Evolutionary conservation across 2,329 filamentous ascomycete genomes (phyloP).

Genomic region (Diplodia corticola): DNA sequence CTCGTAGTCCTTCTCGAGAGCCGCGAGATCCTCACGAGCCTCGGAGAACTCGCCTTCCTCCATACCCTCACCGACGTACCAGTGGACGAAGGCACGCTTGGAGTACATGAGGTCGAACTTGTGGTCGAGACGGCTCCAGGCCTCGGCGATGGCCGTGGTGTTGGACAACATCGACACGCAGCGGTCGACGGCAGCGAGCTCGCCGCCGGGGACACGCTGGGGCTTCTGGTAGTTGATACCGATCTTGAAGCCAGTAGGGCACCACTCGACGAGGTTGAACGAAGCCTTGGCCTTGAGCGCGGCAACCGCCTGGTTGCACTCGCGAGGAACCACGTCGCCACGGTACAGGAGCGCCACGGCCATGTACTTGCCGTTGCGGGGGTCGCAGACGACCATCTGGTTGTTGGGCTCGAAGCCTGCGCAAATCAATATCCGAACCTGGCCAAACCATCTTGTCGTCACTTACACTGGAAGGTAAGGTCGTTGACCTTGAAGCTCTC

Average conservation of each 20-base stretch:
- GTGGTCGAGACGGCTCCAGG: conserved; percentile 91
- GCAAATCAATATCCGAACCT: conserved; percentile 69
- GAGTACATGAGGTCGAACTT: conserved; percentile 99
- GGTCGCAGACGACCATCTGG: conserved; percentile 99
- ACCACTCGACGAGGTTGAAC: conserved; percentile 99
- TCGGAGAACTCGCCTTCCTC: conserved; percentile 99
- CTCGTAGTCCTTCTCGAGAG: conserved; percentile 97
- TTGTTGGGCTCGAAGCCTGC: conserved; percentile 99
- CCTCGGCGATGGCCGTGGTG: conserved; percentile 97
- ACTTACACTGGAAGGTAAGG: conserved; percentile 70
- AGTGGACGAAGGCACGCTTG: conserved; percentile 99
- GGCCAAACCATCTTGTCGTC: neutral
- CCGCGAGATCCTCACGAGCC: conserved; percentile 96
- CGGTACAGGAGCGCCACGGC: conserved; percentile 97
- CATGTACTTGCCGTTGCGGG: conserved; percentile 99
- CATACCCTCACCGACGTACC: conserved; percentile 99
- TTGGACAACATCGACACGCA: conserved; percentile 99
- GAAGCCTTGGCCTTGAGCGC: conserved; percentile 99
- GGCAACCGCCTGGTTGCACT: conserved; percentile 87
- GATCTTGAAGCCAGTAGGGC: conserved; percentile 99
- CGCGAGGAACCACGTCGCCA: conserved; percentile 96
- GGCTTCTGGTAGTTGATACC: conserved; percentile 99
- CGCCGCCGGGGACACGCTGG: conserved; percentile 92
- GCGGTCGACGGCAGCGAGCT: conserved; percentile 96
- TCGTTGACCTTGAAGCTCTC: conserved; percentile 89